phyloP scores from a whole-genome alignment of 192 early-diverging fungal genomes.

The Coemansia erecta region DNA sequence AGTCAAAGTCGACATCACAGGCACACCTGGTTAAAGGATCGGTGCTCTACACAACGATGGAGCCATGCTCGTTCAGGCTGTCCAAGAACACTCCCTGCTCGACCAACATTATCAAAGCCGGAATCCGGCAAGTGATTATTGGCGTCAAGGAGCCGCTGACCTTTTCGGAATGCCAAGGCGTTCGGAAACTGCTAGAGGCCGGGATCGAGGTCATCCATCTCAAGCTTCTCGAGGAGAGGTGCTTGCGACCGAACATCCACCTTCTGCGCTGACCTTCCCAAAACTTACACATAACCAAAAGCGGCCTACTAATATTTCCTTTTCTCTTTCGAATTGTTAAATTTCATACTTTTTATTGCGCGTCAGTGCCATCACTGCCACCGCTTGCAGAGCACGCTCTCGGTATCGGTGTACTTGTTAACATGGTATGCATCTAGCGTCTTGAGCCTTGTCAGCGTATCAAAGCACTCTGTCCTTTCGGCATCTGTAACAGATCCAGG shows the following conservation, averaged over 20 bases:
- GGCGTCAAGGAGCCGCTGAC: conserved; percentile 87
- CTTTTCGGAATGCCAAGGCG: conserved; percentile 82
- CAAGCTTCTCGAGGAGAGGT: conserved; percentile 72
- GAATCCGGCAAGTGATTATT: conserved; percentile 77
- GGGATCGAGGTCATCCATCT: conserved; percentile 79
- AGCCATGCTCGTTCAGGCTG: conserved; percentile 86
- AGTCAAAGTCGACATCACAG: conserved; percentile 55
- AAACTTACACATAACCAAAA: neutral
- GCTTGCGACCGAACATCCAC: conserved; percentile 74
- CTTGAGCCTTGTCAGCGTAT: conserved; percentile 17
- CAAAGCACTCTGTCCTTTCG: conserved; percentile 29
- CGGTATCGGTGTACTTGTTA: conserved; percentile 35
- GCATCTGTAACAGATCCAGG: conserved; percentile 7
- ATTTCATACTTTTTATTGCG: neutral
- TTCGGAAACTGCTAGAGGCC: conserved; percentile 59
- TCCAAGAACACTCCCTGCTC: conserved; percentile 84
- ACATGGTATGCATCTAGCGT: conserved; percentile 28
- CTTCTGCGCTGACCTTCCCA: conserved; percentile 17
- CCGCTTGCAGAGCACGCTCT: conserved; percentile 13
- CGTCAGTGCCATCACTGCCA: conserved; percentile 9
- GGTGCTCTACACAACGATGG: conserved; percentile 96
- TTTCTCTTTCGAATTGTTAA: neutral
- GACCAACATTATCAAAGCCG: conserved; percentile 61
- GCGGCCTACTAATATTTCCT: no score
- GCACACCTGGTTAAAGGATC: conserved; percentile 44